A percentile compares a stretch with the other conserved stretches of the same genome.
phyloP scores from a whole-genome alignment of 768 basidiomycete genomes.

The Kwoniella sp. region DNA sequence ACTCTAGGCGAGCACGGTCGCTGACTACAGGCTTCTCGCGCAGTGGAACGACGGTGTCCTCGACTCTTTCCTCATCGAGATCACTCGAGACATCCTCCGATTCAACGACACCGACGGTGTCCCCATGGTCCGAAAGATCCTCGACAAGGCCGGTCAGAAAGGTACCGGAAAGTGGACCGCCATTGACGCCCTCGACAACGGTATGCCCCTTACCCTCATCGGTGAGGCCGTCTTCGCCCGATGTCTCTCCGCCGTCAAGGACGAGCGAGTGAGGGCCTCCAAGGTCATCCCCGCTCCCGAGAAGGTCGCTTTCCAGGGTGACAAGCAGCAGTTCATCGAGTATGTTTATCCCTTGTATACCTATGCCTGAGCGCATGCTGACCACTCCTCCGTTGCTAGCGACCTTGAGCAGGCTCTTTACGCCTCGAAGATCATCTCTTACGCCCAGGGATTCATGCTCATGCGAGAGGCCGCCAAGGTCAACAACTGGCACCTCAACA shows the following conservation, averaged over 20 bases:
- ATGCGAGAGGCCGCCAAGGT: constrained; percentile 98
- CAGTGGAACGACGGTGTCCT: constrained; percentile 91
- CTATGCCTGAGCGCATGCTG: neutral
- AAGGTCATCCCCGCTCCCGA: constrained; percentile 85
- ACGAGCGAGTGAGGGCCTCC: constrained; percentile 88
- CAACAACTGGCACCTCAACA: constrained; percentile 85
- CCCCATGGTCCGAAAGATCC: constrained; percentile 86
- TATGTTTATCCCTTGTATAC: constrained; percentile 12
- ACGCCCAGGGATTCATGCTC: constrained; percentile 99
- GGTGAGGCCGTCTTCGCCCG: constrained; percentile 99
- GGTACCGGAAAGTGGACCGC: constrained; percentile 99
- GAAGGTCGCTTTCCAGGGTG: constrained; percentile 88
- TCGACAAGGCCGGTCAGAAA: constrained; percentile 96
- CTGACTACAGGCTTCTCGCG: neutral
- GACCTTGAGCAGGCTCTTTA: constrained; percentile 99
- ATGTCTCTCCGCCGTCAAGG: constrained; percentile 94
- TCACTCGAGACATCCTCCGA: constrained; percentile 92
- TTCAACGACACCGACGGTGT: constrained; percentile 88
- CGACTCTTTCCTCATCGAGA: constrained; percentile 98
- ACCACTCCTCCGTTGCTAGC: constrained; percentile 18
- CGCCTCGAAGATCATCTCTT: constrained; percentile 98
- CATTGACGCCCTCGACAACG: constrained; percentile 83
- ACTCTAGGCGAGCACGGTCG: neutral
- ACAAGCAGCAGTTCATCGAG: constrained; percentile 98
- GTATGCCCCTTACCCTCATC: constrained; percentile 82